Evolutionary conservation across 2,329 filamentous ascomycete genomes (phyloP).

Genomic region (Aspergillus tamarii): DNA sequence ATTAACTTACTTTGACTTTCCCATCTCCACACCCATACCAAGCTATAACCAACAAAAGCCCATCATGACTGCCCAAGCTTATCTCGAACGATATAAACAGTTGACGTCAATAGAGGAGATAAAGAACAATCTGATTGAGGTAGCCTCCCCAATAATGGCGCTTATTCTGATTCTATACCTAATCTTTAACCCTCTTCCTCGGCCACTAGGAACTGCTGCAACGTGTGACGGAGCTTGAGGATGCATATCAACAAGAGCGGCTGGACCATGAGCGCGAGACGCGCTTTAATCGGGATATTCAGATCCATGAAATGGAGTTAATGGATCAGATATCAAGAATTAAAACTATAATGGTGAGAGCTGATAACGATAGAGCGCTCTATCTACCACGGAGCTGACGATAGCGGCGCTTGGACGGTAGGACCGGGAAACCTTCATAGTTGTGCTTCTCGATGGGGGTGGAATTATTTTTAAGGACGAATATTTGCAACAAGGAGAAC

Average conservation of each 20-base stretch:
- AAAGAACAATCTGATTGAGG: conserved; percentile 54
- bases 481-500: conserved; percentile 53
- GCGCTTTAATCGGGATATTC: conserved; percentile 52
- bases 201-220: conserved; percentile 48
- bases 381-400: conserved; percentile 10
- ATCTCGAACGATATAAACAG: conserved; percentile 49
- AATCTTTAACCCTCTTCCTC: conserved; percentile 10
- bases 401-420: conserved; percentile 28
- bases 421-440: conserved; percentile 58
- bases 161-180: conserved; percentile 7
- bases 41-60: conserved; percentile 13
- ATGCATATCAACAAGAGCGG: conserved; percentile 47
- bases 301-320: conserved; percentile 51
- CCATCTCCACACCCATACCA: conserved; percentile 5
- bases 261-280: conserved; percentile 53
- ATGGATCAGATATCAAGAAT: conserved; percentile 51
- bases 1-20: conserved; percentile 8
- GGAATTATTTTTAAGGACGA: conserved; percentile 59
- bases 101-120: conserved; percentile 48
- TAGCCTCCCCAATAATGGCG: conserved; percentile 25
- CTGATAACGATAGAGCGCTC: background rate
- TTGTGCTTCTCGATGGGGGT: conserved; percentile 60
- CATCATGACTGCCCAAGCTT: conserved; percentile 38
- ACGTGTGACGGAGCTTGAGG: conserved; percentile 48
- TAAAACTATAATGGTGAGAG: conserved; percentile 49